Base-by-base conservation (phyloP, 2,329 filamentous ascomycete species). In the Teratosphaeriaceae sp. region DNA sequence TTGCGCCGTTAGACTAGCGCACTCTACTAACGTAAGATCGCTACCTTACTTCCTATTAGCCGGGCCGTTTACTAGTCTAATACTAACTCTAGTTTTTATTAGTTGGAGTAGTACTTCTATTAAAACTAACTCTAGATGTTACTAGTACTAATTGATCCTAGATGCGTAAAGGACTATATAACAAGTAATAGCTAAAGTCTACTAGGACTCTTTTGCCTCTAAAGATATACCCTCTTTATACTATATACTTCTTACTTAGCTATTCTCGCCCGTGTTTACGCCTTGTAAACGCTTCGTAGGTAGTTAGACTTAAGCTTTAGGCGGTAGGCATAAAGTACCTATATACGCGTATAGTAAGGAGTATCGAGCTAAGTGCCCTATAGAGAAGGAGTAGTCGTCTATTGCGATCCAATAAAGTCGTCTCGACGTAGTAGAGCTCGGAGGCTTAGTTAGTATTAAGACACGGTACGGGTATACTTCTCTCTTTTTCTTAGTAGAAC, bases 1-100 rank as follows among this genome's bases (percentile, higher is more conserved):
- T 38, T 38, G 13, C 35, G 35, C 12, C 35, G 15, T 38, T 22
- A 38, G 35, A 38, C 35, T 38, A 38, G 35, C 19, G 11, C 13
- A 22, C 20, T 9, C 35, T 38, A 38, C 35, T 38, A 38, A 38
- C 35, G 35, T 22, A 38, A 38, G 35, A 38, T 38, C 35, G 35
- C 35, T 38, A 22, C 9, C 35, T 15, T 15, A 15, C 35, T 38
- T 38, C 35, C 35, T 22, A 22, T 38, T 22, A 38, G 35, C 35
- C 19, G 11, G 35, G 35, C 35, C 35, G 20, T 19, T 38, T 22
- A 38, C 35, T 15, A 15, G 35, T 38, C 35, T n/a, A n/a, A n/a
- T 38, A 22, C 20, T 38, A 22, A 38, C 20, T 20, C 19, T 22
- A 22, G 35, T 19, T 38, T 38, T 38, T 22, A 38, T 38, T 38